Percentiles rank a stretch among this genome's conserved stretches.
Evolutionary conservation across 306 rosid species (phyloP).

Genomic region (Argentina anserina): DNA sequence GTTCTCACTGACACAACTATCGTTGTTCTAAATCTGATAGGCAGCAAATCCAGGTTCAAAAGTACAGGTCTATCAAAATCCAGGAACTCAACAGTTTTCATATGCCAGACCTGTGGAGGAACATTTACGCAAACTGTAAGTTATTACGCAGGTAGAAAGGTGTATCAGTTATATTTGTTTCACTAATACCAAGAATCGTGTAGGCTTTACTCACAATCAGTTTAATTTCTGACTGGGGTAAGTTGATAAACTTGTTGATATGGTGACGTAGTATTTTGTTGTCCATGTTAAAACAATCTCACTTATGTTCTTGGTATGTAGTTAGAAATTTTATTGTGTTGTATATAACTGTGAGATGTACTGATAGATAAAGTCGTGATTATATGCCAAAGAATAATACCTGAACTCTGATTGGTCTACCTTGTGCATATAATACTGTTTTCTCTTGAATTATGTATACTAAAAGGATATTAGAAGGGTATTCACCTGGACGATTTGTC

Average conservation of each 20-base stretch:
- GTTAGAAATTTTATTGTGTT: neutral
- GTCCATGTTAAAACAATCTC: neutral
- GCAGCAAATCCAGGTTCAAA: constrained; percentile 44
- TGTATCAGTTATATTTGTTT: constrained; percentile 1
- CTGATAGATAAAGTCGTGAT: neutral
- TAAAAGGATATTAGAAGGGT: neutral
- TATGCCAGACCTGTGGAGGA: constrained; percentile 52
- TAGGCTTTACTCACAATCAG: constrained; percentile 1
- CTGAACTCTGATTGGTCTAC: neutral
- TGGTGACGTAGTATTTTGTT: neutral
- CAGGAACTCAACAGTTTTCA: constrained; percentile 51
- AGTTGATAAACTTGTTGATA: neutral
- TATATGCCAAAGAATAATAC: neutral
- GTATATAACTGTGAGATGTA: neutral
- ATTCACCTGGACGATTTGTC: neutral
- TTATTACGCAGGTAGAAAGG: constrained; percentile 7
- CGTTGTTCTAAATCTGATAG: constrained; percentile 42
- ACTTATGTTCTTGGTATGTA: neutral
- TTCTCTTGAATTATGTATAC: neutral
- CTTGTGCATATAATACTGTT: neutral
- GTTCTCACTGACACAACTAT: constrained; percentile 19
- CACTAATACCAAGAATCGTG: neutral
- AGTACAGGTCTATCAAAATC: constrained; percentile 39
- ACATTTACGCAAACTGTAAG: constrained; percentile 55
- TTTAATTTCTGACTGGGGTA: neutral